Evolutionary conservation across 2,329 filamentous ascomycete genomes (phyloP).

Genomic region (Venturia carpophila): DNA sequence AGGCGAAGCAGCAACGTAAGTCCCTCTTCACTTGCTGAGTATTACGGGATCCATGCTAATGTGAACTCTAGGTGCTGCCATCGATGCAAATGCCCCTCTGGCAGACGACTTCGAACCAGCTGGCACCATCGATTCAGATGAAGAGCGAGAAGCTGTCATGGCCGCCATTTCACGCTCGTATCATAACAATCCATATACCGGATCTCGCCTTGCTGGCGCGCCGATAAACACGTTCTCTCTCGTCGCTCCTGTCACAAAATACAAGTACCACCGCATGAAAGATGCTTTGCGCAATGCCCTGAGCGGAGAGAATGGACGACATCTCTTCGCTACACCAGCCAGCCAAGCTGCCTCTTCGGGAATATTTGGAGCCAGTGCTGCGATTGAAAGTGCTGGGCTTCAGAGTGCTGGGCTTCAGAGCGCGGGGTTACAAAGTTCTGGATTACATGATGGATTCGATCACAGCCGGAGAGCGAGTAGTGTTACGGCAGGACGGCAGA

Average conservation of each 20-base stretch:
- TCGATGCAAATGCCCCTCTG: slow-evolving; percentile 86
- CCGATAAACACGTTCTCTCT: slow-evolving; percentile 58
- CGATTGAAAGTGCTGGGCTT: background rate
- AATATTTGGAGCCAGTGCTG: background rate
- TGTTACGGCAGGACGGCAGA: background rate
- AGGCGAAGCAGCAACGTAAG: slow-evolving; percentile 93
- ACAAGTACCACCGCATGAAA: slow-evolving; percentile 55
- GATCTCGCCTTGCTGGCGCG: slow-evolving; percentile 30
- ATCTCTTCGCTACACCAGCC: slow-evolving; percentile 32
- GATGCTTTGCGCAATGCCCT: slow-evolving; percentile 55
- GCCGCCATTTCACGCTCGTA: slow-evolving; percentile 58
- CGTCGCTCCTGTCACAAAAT: slow-evolving; percentile 46
- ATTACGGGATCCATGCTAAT: background rate
- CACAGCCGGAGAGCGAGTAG: slow-evolving; percentile 2
- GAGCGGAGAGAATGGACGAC: slow-evolving; percentile 40
- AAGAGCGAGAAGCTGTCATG: slow-evolving; percentile 89
- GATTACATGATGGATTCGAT: slow-evolving; percentile 4
- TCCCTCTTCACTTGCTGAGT: slow-evolving; percentile 23
- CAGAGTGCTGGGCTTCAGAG: background rate
- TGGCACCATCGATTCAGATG: slow-evolving; percentile 83
- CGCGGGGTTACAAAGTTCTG: background rate
- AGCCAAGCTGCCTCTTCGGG: slow-evolving; percentile 12
- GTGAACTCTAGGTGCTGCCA: slow-evolving; percentile 63
- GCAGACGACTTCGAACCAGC: slow-evolving; percentile 71
- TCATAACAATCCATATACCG: slow-evolving; percentile 14